Evolutionary conservation across 1,139 yeast species (phyloP).

Genomic region (Arxiozyma bovina): DNA sequence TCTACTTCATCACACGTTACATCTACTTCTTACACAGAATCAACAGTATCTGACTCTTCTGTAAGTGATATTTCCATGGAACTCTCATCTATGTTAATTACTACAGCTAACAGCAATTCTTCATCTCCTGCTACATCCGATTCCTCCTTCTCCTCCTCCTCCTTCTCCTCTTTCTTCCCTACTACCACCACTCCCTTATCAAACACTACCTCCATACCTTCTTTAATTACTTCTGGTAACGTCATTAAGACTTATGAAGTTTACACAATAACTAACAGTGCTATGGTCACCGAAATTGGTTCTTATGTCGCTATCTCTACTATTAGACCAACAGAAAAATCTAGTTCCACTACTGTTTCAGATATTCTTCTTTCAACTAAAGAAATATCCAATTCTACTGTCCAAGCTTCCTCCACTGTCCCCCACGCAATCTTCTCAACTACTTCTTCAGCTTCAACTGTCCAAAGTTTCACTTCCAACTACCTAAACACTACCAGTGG

Average conservation of each 20-base stretch:
- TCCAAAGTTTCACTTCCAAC: background rate
- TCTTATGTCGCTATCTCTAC: constrained; percentile 10
- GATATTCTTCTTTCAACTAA: background rate
- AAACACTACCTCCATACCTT: background rate
- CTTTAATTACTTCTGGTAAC: background rate
- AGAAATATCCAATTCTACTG: background rate
- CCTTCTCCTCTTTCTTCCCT: background rate
- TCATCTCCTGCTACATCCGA: background rate
- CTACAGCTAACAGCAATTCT: constrained; percentile 2
- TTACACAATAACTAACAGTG: constrained; percentile 9
- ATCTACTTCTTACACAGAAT: background rate
- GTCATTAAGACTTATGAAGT: background rate
- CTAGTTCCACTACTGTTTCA: background rate
- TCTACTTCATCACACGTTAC: background rate
- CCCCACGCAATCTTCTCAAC: background rate
- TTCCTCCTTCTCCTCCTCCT: constrained; percentile 1
- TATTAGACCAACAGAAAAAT: background rate
- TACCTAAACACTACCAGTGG: background rate
- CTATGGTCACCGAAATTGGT: constrained; percentile 11
- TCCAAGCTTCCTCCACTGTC: constrained; percentile 1
- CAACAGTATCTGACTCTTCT: background rate
- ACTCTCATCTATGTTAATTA: background rate
- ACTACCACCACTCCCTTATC: background rate
- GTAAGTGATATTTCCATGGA: background rate
- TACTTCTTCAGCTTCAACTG: background rate